Percentiles rank a stretch among this genome's conserved stretches.
Evolutionary conservation across 495 filamentous ascomycete genomes (phyloP).

Genomic region (Aspergillus diversus): DNA sequence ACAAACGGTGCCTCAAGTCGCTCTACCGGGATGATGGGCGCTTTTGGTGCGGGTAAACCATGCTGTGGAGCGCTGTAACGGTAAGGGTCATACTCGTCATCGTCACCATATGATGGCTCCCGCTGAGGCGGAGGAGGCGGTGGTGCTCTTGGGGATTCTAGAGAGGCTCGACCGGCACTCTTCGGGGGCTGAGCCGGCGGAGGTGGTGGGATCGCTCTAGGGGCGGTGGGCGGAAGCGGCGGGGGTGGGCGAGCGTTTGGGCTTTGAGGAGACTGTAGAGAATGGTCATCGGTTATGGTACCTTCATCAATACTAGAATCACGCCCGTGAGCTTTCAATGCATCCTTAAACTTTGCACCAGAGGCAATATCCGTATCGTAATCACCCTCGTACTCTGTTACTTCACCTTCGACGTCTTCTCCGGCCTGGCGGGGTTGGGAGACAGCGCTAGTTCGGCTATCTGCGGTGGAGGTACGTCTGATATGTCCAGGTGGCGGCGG

Average conservation of each 20-base stretch:
- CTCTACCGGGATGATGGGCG: conserved; percentile 29
- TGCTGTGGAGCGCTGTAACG: conserved; percentile 61
- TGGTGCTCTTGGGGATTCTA: conserved; percentile 72
- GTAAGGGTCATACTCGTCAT: conserved; percentile 77
- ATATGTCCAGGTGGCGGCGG: conserved; percentile 71
- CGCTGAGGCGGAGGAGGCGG: conserved; percentile 57
- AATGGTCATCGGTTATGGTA: conserved; percentile 54
- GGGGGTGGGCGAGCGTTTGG: conserved; percentile 56
- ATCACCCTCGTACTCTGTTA: conserved; percentile 95
- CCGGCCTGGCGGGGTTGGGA: conserved; percentile 46
- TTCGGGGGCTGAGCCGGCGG: conserved; percentile 55
- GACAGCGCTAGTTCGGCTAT: conserved; percentile 47
- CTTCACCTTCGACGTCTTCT: conserved; percentile 75
- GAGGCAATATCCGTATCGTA: conserved; percentile 98
- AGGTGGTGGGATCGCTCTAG: conserved; percentile 58
- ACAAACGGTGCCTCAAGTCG: conserved; percentile 25
- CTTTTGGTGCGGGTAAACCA: conserved; percentile 37
- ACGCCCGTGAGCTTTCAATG: conserved; percentile 77
- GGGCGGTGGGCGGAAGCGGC: conserved; percentile 59
- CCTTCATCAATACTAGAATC: conserved; percentile 73
- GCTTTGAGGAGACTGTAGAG: conserved; percentile 50
- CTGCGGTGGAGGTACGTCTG: conserved; percentile 64
- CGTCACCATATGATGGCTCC: conserved; percentile 51
- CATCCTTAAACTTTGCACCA: conserved; percentile 86
- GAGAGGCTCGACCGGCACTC: conserved; percentile 52